phyloP scores from a whole-genome alignment of 495 filamentous ascomycete genomes.

The Aspergillus bridgeri region DNA sequence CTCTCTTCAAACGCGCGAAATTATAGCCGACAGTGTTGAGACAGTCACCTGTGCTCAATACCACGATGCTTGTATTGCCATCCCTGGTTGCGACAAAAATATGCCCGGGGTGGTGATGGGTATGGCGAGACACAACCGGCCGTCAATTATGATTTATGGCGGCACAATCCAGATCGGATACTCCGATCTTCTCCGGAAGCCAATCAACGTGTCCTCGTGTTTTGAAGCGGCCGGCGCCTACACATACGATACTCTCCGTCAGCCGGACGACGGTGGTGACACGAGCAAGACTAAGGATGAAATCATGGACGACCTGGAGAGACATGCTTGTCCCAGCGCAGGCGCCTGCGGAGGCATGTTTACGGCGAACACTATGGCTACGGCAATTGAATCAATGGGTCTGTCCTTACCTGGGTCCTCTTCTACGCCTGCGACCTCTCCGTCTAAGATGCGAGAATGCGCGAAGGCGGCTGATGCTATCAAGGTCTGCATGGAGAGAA shows the following conservation, averaged over 20 bases:
- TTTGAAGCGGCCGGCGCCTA: slow-evolving; percentile 92
- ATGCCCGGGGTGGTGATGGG: slow-evolving; percentile 91
- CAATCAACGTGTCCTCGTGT: slow-evolving; percentile 86
- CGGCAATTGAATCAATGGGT: slow-evolving; percentile 94
- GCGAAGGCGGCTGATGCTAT: slow-evolving; percentile 83
- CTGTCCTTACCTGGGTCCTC: slow-evolving; percentile 86
- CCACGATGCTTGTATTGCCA: slow-evolving; percentile 92
- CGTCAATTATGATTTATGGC: slow-evolving; percentile 81
- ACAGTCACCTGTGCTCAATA: slow-evolving; percentile 83
- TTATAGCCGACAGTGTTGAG: slow-evolving; percentile 95
- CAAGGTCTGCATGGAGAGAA: slow-evolving; percentile 76
- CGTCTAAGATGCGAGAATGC: slow-evolving; percentile 90
- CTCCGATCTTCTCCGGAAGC: slow-evolving; percentile 69
- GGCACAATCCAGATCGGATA: slow-evolving; percentile 87
- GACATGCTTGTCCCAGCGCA: slow-evolving; percentile 80
- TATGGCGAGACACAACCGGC: slow-evolving; percentile 87
- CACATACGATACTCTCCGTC: slow-evolving; percentile 63
- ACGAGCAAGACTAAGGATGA: slow-evolving; percentile 64
- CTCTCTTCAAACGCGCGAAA: slow-evolving; percentile 89
- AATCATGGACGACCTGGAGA: slow-evolving; percentile 82
- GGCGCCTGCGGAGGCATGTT: slow-evolving; percentile 98
- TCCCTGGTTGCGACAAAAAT: slow-evolving; percentile 98
- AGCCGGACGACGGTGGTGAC: slow-evolving; percentile 55
- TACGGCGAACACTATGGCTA: slow-evolving; percentile 98
- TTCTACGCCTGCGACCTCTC: slow-evolving; percentile 80